These are phyloP conservation scores for Talaromyces verruculosus DNA, from an alignment of 2,329 filamentous ascomycete genomes.

Conservation along the genomic window DNA sequence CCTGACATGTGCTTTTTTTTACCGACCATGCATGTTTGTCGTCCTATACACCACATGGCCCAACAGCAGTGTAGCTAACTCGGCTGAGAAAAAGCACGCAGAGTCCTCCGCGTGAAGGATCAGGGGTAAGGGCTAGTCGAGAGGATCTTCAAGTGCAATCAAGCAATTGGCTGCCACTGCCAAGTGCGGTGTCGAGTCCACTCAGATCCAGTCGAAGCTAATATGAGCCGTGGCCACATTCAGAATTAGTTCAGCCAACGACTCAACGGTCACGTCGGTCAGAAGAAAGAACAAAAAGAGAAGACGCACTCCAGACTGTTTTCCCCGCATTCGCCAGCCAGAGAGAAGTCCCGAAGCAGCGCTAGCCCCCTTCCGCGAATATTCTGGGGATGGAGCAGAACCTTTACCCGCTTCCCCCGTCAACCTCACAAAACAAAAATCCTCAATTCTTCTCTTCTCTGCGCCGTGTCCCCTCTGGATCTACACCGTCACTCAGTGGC, in stretches of 20 bases:
- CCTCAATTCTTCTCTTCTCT: not conserved
- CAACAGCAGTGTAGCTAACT: not conserved
- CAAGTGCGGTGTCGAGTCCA: not conserved
- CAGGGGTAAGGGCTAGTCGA: not conserved
- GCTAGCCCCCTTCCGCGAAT: not conserved
- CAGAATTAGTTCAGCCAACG: not conserved
- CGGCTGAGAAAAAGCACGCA: not conserved
- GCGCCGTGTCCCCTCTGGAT: not conserved
- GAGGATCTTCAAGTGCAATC: not conserved
- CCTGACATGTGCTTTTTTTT: not conserved
- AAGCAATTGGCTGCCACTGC: conserved; percentile 3
- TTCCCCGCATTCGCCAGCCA: conserved; percentile 2
- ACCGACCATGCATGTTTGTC: not conserved
- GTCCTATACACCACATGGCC: not conserved
- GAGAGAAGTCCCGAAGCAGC: not conserved
- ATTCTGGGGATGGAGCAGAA: conserved; percentile 4
- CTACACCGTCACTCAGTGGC: not conserved
- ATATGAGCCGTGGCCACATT: not conserved
- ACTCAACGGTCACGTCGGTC: too few species aligned
- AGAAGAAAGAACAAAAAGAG: not conserved
- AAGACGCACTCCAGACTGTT: not conserved
- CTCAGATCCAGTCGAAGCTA: not conserved
- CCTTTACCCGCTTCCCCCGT: not conserved
- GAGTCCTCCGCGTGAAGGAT: not conserved
- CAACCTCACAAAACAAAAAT: not conserved